Evolutionary conservation across 257 asterid genomes (phyloP), one percentile per base, ranked within the genome.

Genomic region (Primulina huaijiensis): DNA sequence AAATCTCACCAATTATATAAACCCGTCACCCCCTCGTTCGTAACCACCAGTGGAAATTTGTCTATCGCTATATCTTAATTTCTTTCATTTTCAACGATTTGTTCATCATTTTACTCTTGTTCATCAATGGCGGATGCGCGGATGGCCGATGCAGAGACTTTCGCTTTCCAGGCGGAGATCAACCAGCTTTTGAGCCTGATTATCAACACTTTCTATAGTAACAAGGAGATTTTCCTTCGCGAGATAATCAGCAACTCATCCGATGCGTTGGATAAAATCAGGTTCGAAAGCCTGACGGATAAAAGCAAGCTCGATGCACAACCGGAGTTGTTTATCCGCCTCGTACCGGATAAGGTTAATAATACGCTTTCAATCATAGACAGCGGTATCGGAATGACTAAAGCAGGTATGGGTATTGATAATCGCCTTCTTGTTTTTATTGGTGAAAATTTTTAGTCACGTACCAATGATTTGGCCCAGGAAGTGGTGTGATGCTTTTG

Each of bases 361-460:
- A 90, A 86, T 79, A 90, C 95, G 8, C 84, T 90, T 20, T 77
- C 92, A 19, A 84, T 90, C 34, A 84, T 88, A 23, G 95, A 90
- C 16, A 90, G 97, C 55, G 95, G 96, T 14, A 40, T 89, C 27
- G 96, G 96, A 75, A 89, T 89, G 96, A 87, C 96, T 14, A 90
- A 90, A 90, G 96, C 95, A 72, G 96, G 95, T 90, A 81, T 46
- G 56, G 2, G 20, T 46, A 1, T 3, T 23, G 25, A 12, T 38
- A 8, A 12, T 40, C 2, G 3, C 2, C 14, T n/a, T 17, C 52
- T 34, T 35, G 19, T 35, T 65, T 46, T 46, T 2, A 43, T 3
- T 23, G 53, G 4, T 10, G 1, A 3, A 3, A 11, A 43, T 1
- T 11, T 12, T 43, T 43, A 12, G 53, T 3, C 16, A 0, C 4